Conservation (phyloP, 148 eudicot species). For the Nepenthes mirabilis region DNA sequence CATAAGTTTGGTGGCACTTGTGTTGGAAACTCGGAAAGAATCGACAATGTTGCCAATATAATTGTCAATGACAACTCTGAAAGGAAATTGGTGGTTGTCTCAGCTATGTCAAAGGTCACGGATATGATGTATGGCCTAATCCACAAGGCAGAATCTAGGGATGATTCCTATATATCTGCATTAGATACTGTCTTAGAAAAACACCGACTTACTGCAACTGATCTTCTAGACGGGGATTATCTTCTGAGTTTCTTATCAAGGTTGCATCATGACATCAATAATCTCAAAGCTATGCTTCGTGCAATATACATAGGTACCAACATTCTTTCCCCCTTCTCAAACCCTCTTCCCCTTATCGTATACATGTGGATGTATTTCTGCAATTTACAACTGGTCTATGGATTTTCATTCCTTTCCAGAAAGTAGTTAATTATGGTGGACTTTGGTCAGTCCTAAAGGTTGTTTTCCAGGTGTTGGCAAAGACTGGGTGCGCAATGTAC, state of each 20-base stretch:
- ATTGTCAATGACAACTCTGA: conserved; percentile 56
- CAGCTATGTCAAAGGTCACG: conserved; percentile 99
- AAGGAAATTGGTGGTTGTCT: conserved; percentile 85
- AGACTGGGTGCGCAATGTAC: no score
- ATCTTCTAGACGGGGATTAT: conserved; percentile 63
- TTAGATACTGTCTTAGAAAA: conserved; percentile 78
- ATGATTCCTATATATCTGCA: conserved; percentile 60
- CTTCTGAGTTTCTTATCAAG: conserved; percentile 54
- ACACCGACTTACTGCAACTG: conserved; percentile 64
- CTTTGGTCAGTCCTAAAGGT: no score
- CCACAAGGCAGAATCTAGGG: conserved; percentile 67
- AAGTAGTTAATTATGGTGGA: no score
- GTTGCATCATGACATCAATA: conserved; percentile 68
- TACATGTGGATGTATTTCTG: background rate
- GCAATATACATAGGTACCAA: conserved; percentile 82
- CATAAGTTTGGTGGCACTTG: conserved; percentile 99
- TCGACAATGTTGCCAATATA: conserved; percentile 74
- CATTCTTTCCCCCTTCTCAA: conserved; percentile 1
- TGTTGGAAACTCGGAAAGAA: conserved; percentile 79
- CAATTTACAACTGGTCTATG: no score
- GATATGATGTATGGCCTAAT: conserved; percentile 94
- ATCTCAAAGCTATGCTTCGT: conserved; percentile 91
- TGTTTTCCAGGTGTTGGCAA: no score
- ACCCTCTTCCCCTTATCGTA: background rate
- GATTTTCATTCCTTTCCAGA: no score